phyloP scores from a whole-genome alignment of 2,329 filamentous ascomycete species.

The Huntiella abstrusa region DNA sequence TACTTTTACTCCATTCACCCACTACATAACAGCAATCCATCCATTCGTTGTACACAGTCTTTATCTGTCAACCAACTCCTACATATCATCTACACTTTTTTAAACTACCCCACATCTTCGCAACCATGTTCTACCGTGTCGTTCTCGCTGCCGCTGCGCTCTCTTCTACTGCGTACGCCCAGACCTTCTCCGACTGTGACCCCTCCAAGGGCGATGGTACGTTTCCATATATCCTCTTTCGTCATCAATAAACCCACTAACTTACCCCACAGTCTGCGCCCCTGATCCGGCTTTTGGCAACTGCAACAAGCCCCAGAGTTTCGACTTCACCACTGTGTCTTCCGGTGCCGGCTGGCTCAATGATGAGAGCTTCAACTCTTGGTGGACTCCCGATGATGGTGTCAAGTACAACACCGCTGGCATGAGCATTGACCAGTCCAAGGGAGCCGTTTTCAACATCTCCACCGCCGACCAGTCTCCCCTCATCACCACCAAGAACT shows the following conservation, averaged over 20 bases:
- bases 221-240: conserved; percentile 1
- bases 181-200: conserved; percentile 37
- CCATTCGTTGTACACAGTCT: not conserved
- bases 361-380: conserved; percentile 14
- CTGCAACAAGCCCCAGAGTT: conserved; percentile 21
- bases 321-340: conserved; percentile 46
- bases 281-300: conserved; percentile 42
- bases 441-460: conserved; percentile 32
- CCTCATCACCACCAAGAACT: conserved; percentile 50
- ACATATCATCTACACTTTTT: not conserved
- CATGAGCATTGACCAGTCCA: conserved; percentile 14
- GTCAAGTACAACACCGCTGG: conserved; percentile 16
- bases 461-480: conserved; percentile 34
- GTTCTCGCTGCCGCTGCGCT: conserved; percentile 22
- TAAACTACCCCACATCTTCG: not conserved
- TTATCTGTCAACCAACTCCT: not conserved
- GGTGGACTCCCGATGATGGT: conserved; percentile 19
- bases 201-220: conserved; percentile 18
- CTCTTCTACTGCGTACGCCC: conserved; percentile 29
- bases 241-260: not conserved
- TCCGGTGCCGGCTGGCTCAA: conserved; percentile 22
- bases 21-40: not conserved
- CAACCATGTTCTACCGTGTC: conserved; percentile 23
- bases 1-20: not conserved
- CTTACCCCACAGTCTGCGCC: conserved; percentile 27